These are phyloP conservation scores for Papiliotrema fonsecae DNA, from an alignment of 1,284 basidiomycete species.

Conservation along the genomic window DNA sequence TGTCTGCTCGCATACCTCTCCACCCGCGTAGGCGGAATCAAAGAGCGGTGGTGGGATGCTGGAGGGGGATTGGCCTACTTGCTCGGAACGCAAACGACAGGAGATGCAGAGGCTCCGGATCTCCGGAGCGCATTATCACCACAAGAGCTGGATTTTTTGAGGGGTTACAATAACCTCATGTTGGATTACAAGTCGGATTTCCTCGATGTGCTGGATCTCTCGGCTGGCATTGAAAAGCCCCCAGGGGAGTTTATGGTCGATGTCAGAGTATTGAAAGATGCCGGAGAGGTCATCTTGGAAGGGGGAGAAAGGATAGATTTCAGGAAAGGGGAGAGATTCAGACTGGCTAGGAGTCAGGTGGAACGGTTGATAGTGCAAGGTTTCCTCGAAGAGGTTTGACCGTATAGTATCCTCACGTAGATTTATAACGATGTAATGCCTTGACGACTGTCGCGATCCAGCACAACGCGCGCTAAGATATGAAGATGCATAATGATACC, in stretches of 20 bases:
- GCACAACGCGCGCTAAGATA: too few relatives aligned
- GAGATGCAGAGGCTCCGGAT: conserved; percentile 49
- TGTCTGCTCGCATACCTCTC: conserved; percentile 88
- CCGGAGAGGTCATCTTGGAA: conserved; percentile 84
- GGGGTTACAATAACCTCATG: conserved; percentile 72
- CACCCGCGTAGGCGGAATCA: conserved; percentile 73
- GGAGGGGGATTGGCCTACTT: conserved; percentile 86
- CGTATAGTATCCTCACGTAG: too few relatives aligned
- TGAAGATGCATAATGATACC: neutral
- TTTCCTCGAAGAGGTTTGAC: conserved; percentile 64
- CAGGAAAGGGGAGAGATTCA: conserved; percentile 77
- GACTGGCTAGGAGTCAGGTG: conserved; percentile 77
- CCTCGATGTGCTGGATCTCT: conserved; percentile 78
- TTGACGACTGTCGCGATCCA: too few relatives aligned
- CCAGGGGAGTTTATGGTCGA: conserved; percentile 49
- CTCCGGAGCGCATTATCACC: conserved; percentile 74
- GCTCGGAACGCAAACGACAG: conserved; percentile 53
- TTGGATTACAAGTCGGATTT: conserved; percentile 82
- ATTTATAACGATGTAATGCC: too few relatives aligned
- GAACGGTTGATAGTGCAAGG: conserved; percentile 89
- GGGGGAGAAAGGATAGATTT: conserved; percentile 76
- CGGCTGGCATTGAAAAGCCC: conserved; percentile 67
- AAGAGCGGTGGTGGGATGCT: conserved; percentile 82
- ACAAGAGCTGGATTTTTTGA: conserved; percentile 84
- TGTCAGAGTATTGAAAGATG: conserved; percentile 60